phyloP scores from a whole-genome alignment of 176 grass and related monocot genomes.

The Aegilops umbellulata region DNA sequence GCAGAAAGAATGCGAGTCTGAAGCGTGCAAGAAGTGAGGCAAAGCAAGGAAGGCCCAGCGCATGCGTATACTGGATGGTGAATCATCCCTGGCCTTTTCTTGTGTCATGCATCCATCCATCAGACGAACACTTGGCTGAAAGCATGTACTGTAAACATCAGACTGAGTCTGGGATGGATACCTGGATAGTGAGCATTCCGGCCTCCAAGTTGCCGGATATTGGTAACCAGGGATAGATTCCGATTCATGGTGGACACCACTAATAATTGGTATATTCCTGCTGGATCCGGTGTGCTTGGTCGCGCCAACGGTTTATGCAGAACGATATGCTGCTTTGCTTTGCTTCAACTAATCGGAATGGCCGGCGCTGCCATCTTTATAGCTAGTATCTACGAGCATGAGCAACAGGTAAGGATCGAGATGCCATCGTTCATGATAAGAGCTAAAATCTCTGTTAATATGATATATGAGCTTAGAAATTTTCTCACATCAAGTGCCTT shows the following conservation, averaged over 20 bases:
- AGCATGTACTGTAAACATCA: background rate
- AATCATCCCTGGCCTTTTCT: conserved; percentile 26
- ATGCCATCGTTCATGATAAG: background rate
- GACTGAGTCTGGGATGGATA: background rate
- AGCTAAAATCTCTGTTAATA: background rate
- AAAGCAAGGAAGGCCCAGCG: background rate
- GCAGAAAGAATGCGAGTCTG: background rate
- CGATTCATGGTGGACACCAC: conserved; percentile 16
- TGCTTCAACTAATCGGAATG: background rate
- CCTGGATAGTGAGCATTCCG: background rate
- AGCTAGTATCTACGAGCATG: background rate
- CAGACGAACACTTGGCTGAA: too few relatives aligned
- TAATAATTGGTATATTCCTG: background rate
- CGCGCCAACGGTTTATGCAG: background rate
- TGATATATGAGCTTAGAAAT: background rate
- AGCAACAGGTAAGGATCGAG: background rate
- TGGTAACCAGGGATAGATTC: too few relatives aligned
- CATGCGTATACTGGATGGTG: conserved; percentile 21
- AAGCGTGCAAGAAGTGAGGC: background rate
- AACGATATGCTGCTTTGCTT: background rate
- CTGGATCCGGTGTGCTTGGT: background rate
- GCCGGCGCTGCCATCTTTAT: background rate
- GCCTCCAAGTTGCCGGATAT: conserved; percentile 22
- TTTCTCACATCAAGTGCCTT: background rate
- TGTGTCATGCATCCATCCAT: background rate